A percentile compares a stretch with the other conserved stretches of the same genome.
Evolutionary conservation across 352 stramenopile species (phyloP).

Genomic region (Globisporangium ultimum): DNA sequence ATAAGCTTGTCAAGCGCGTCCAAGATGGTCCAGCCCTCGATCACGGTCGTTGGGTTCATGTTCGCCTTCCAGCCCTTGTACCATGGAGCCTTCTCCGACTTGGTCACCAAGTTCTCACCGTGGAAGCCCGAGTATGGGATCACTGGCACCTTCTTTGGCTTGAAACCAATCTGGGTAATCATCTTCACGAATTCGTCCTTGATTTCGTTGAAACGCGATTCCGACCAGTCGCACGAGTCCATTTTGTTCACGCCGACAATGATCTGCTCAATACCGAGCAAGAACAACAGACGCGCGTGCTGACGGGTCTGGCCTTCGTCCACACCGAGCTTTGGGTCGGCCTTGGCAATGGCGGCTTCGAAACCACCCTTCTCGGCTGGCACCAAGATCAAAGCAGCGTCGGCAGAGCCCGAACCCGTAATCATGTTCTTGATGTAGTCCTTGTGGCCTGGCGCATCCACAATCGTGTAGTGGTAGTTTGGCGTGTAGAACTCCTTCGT

Average conservation of each 20-base stretch:
- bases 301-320: slow-evolving; percentile 93
- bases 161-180: slow-evolving; percentile 78
- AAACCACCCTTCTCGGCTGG: slow-evolving; percentile 91
- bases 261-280: slow-evolving; percentile 97
- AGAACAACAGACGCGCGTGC: slow-evolving; percentile 95
- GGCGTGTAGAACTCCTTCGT: slow-evolving; percentile 98
- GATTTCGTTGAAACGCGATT: slow-evolving; percentile 79
- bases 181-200: slow-evolving; percentile 81
- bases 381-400: slow-evolving; percentile 89
- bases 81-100: slow-evolving; percentile 67
- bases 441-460: slow-evolving; percentile 97
- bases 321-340: slow-evolving; percentile 41
- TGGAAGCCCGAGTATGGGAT: slow-evolving; percentile 82
- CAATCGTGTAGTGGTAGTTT: slow-evolving; percentile 98
- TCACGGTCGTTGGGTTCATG: slow-evolving; percentile 27
- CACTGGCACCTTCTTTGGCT: slow-evolving; percentile 60
- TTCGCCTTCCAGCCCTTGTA: slow-evolving; percentile 82
- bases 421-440: slow-evolving; percentile 99
- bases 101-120: slow-evolving; percentile 72
- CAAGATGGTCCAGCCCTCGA: slow-evolving; percentile 50
- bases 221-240: slow-evolving; percentile 66
- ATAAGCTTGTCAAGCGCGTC: slow-evolving; percentile 73
- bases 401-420: slow-evolving; percentile 96
- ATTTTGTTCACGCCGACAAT: slow-evolving; percentile 88
- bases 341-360: slow-evolving; percentile 94